These are phyloP conservation scores for Ramalina intermedia DNA, from an alignment of 495 filamentous ascomycete genomes.

Conservation along the genomic window DNA sequence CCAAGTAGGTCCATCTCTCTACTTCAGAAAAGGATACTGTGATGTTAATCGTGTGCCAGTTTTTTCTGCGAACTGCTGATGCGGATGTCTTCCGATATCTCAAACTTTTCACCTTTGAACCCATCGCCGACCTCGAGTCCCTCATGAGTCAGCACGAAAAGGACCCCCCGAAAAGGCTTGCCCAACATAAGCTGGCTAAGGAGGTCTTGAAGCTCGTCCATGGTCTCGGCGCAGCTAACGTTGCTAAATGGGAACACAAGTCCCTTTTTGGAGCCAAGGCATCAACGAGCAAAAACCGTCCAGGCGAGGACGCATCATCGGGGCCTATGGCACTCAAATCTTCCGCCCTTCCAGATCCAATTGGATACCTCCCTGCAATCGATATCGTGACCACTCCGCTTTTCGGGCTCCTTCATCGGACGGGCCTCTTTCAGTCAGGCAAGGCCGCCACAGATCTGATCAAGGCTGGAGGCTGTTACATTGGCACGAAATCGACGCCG, in stretches of 20 bases:
- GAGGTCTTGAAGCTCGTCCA: constrained; percentile 74
- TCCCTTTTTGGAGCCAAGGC: constrained; percentile 32
- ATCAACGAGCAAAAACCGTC: too few relatives aligned
- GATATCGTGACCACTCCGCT: constrained; percentile 4
- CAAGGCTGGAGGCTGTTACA: too few relatives aligned
- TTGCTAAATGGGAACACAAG: constrained; percentile 42
- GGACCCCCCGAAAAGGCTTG: constrained; percentile 53
- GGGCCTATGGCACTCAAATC: not conserved
- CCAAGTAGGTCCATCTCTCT: constrained; percentile 32
- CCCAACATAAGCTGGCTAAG: constrained; percentile 66
- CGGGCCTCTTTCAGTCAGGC: too few relatives aligned
- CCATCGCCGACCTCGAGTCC: constrained; percentile 43
- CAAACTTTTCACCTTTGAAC: constrained; percentile 83
- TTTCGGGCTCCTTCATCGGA: not conserved
- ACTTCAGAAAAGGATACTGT: not conserved
- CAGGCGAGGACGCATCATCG: too few relatives aligned
- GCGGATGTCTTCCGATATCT: constrained; percentile 64
- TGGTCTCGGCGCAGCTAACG: constrained; percentile 42
- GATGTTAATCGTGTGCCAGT: constrained; percentile 28
- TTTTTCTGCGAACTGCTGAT: constrained; percentile 75
- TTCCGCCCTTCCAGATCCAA: not conserved
- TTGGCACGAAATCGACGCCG: too few relatives aligned
- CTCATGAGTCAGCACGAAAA: constrained; percentile 51
- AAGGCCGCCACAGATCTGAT: too few relatives aligned
- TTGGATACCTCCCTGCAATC: not conserved